Percentiles rank a stretch among this genome's conserved stretches.
Evolutionary conservation across 345 rosid genomes (phyloP).

Genomic region (Melaleuca alternifolia): DNA sequence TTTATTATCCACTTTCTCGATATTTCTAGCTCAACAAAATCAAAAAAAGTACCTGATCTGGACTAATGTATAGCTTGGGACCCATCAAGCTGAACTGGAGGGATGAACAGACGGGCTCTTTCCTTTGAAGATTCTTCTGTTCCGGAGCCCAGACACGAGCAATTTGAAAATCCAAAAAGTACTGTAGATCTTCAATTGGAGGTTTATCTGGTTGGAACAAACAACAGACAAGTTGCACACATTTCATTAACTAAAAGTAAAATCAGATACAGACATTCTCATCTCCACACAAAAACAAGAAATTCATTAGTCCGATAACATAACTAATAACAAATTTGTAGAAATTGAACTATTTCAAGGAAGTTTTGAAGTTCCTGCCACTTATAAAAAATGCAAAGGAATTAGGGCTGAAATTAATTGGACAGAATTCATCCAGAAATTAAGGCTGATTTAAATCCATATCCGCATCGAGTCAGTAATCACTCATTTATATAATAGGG

Average conservation of each 20-base stretch:
- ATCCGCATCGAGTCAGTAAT: neutral
- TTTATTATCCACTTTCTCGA: neutral
- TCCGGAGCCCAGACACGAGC: constrained; percentile 91
- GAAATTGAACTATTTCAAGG: neutral
- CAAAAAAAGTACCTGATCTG: constrained; percentile 61
- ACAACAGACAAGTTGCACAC: neutral
- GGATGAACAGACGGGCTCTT: constrained; percentile 80
- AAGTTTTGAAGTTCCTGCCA: neutral
- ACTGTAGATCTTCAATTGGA: constrained; percentile 91
- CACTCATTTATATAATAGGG: neutral
- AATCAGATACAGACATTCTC: neutral
- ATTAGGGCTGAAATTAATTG: neutral
- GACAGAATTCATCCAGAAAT: neutral
- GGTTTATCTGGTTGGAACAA: constrained; percentile 72
- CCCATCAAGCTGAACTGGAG: constrained; percentile 99
- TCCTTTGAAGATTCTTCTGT: constrained; percentile 75
- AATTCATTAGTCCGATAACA: neutral
- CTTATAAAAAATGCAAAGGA: neutral
- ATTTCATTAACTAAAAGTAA: neutral
- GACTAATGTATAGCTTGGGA: constrained; percentile 90
- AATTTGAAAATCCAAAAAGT: constrained; percentile 90
- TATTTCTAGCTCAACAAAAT: neutral
- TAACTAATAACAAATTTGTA: neutral
- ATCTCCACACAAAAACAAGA: neutral
- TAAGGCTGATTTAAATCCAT: neutral